phyloP scores from a whole-genome alignment of 2,329 filamentous ascomycete species.

The Pseudogymnoascus sp. region DNA sequence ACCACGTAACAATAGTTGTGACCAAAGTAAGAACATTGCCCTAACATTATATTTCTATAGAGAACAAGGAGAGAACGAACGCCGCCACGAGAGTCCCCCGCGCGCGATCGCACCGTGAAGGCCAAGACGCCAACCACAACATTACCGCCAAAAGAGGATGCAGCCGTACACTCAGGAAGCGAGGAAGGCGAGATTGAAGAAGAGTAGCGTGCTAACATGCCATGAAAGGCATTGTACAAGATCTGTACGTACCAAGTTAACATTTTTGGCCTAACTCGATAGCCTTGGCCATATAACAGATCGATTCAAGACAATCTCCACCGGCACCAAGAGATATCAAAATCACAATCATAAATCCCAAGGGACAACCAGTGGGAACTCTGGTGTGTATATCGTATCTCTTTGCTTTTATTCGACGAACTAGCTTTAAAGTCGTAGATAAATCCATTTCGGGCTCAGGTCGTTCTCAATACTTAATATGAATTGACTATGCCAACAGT shows the following conservation, averaged over 20 bases:
- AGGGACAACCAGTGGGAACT: background rate
- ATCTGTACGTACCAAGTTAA: constrained; percentile 29
- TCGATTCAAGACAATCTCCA: background rate
- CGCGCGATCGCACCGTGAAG: constrained; percentile 46
- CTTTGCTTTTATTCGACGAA: constrained; percentile 10
- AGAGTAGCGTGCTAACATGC: constrained; percentile 19
- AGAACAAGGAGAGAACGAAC: constrained; percentile 50
- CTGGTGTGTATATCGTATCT: constrained; percentile 8
- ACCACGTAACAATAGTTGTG: constrained; percentile 24
- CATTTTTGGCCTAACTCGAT: constrained; percentile 25
- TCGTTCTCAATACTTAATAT: constrained; percentile 3
- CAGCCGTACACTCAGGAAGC: constrained; percentile 58
- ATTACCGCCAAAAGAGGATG: constrained; percentile 36
- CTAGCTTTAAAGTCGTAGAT: constrained; percentile 5
- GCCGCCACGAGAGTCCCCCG: constrained; percentile 41
- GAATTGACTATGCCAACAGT: constrained; percentile 9
- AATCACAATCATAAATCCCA: background rate
- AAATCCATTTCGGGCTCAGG: constrained; percentile 7
- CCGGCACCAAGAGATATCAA: background rate
- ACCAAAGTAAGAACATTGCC: constrained; percentile 2
- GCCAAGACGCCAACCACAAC: constrained; percentile 45
- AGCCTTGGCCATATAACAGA: constrained; percentile 20
- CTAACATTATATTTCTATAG: constrained; percentile 30
- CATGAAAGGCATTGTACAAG: constrained; percentile 8
- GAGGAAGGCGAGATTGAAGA: constrained; percentile 99